Conservation (phyloP, 2,329 filamentous ascomycete species). For the Phyllosticta citribraziliensis region DNA sequence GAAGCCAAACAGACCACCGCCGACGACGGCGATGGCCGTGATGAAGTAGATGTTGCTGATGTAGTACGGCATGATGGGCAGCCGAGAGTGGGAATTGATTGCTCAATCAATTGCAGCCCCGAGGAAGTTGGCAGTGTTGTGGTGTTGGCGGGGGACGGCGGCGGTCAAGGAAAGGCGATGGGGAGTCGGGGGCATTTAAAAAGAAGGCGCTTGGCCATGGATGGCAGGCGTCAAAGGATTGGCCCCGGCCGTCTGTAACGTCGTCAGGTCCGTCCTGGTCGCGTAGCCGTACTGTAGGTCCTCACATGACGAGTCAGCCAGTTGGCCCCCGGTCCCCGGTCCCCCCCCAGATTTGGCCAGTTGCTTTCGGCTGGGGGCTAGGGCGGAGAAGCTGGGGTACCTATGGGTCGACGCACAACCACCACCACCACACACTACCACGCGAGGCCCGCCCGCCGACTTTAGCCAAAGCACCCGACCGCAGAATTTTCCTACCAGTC, state of each 20-base stretch:
- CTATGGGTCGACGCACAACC: not conserved
- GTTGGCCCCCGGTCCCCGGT: too few species aligned
- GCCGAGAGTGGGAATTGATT: not conserved
- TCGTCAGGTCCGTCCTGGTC: too few species aligned
- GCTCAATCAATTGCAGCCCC: not conserved
- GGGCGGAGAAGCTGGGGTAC: not conserved
- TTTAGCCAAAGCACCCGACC: not conserved
- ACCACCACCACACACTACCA: not conserved
- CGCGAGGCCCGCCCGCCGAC: not conserved
- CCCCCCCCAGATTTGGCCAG: not conserved
- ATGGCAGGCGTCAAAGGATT: not conserved
- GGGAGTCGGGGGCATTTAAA: not conserved
- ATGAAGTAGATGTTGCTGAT: constrained; percentile 51
- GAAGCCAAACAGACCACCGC: constrained; percentile 49
- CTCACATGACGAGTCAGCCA: too few species aligned
- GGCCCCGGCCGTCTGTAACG: not conserved
- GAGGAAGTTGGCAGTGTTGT: not conserved
- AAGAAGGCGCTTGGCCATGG: not conserved
- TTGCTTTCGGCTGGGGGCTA: not conserved
- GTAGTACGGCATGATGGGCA: constrained; percentile 5
- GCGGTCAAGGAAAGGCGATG: not conserved
- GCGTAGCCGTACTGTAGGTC: too few species aligned
- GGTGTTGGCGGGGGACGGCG: not conserved
- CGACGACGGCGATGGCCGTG: constrained; percentile 46
- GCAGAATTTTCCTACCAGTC: not conserved